Base-by-base conservation (phyloP, 305 asterid species). In the Fraxinus albicans region DNA sequence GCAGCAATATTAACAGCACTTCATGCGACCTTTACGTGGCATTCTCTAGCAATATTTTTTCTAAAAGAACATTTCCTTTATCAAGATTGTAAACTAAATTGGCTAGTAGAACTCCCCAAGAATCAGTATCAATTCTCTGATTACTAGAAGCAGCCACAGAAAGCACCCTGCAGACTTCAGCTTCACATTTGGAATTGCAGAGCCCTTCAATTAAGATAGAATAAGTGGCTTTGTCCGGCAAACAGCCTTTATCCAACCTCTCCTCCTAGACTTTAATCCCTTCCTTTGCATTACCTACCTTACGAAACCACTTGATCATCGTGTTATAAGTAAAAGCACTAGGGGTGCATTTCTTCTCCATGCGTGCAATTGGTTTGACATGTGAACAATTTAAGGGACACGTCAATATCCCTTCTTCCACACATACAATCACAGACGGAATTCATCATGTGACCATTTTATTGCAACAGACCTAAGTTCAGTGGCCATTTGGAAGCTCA, bases 221-320 rank as follows among this genome's bases (percentile, higher is more conserved):
- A 84, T 25, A 90, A 42, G 98, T 95, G 44, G 92, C 79, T 81
- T 90, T 90, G 82, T 89, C 89, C 6, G 97, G 98, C n/a, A 76
- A 76, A 85, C 90, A 89, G 7, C 90, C 91, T 82, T 60, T 89
- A 12, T 87, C 90, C 88, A 94, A 55, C 97, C 94, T 95, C 89
- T 95, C 97, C 86, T 91, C 92, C 79, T 93, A 82, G 29, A 91
- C 84, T 77, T 92, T 86, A 79, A 91, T 77, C 77, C 95, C 99
- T 81, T 89, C 97, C 85, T 84, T 89, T 0, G 93, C 91, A 77
- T 83, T 90, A 63, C 98, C 97, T 58, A 47, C 88, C 83, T 84
- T 89, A 85, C 97, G 91, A 83, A 93, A 91, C 77, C 97, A 95
- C 74, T 36, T 36, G 40, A 44, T 44, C n/a, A 44, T 44, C 55